Conservation (phyloP, 257 asterid genomes). For the Paulownia fortunei region DNA sequence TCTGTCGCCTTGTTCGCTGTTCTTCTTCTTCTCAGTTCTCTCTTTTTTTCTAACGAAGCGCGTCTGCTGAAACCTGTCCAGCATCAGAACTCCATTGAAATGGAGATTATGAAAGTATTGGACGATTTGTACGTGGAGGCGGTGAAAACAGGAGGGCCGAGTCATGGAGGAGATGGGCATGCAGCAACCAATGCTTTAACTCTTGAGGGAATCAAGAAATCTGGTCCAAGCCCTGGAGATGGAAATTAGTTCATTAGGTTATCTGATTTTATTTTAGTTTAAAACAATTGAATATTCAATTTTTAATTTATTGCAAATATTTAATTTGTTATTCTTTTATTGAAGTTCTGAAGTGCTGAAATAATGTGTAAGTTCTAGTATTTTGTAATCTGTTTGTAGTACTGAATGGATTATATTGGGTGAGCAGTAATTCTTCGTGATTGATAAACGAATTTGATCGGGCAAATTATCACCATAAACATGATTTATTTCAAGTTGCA, state of each 20-base stretch:
- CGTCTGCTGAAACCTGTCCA: conserved; percentile 12
- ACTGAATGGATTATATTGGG: no score
- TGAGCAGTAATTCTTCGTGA: no score
- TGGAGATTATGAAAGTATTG: conserved; percentile 30
- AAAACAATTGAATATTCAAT: neutral
- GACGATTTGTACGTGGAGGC: conserved; percentile 34
- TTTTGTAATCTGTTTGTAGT: neutral
- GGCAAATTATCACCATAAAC: no score
- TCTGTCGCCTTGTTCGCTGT: neutral
- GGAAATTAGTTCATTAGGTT: conserved; percentile 30
- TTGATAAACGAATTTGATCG: no score
- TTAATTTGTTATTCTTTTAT: conserved; percentile 20
- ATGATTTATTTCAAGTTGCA: no score
- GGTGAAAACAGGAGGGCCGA: no score
- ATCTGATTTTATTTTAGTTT: neutral
- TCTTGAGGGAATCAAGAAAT: no score
- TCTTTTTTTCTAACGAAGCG: conserved; percentile 6
- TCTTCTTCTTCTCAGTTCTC: conserved; percentile 26
- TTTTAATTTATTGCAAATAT: neutral
- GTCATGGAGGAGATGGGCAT: conserved; percentile 39
- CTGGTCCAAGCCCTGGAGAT: conserved; percentile 47
- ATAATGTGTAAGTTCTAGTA: neutral
- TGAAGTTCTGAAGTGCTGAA: neutral
- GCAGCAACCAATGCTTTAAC: no score
- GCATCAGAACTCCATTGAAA: conserved; percentile 16